phyloP scores from a whole-genome alignment of 2,329 filamentous ascomycete genomes.

The Magnaporthiopsis rhizophila region DNA sequence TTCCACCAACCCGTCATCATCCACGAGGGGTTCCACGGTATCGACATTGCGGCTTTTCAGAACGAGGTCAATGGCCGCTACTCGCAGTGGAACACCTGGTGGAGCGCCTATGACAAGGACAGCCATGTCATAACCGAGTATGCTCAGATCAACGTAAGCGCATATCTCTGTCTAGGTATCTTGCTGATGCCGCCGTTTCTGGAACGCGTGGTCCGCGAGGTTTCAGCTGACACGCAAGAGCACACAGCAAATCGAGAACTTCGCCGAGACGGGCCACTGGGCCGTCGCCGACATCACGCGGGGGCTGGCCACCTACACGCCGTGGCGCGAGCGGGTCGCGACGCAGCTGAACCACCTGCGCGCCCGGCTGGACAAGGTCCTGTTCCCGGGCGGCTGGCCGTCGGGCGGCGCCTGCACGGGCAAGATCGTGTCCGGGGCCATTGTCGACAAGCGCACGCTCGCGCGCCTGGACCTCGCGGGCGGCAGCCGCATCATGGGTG shows the following conservation, averaged over 20 bases:
- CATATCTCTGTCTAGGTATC: too few species aligned
- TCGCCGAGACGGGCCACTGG: not conserved
- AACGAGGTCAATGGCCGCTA: not conserved
- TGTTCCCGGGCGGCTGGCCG: not conserved
- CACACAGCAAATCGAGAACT: not conserved
- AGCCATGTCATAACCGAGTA: not conserved
- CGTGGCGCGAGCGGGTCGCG: not conserved
- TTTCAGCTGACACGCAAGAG: not conserved
- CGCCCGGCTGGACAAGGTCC: not conserved
- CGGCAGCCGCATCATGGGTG: too few species aligned
- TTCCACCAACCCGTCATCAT: not conserved
- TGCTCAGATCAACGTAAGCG: not conserved
- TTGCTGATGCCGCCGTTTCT: not conserved
- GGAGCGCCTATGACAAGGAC: not conserved
- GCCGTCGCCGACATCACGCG: not conserved
- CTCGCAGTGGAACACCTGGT: not conserved
- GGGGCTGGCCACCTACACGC: not conserved
- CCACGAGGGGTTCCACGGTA: not conserved
- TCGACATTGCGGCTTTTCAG: not conserved
- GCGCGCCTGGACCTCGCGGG: not conserved
- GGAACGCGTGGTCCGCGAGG: not conserved
- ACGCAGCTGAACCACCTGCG: not conserved
- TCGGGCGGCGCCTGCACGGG: not conserved
- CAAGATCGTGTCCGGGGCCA: not conserved
- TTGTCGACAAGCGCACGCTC: not conserved